Evolutionary conservation across 495 filamentous ascomycete genomes (phyloP), one percentile per base, ranked within the genome.

Genomic region (Beverwykella pulmonaria): DNA sequence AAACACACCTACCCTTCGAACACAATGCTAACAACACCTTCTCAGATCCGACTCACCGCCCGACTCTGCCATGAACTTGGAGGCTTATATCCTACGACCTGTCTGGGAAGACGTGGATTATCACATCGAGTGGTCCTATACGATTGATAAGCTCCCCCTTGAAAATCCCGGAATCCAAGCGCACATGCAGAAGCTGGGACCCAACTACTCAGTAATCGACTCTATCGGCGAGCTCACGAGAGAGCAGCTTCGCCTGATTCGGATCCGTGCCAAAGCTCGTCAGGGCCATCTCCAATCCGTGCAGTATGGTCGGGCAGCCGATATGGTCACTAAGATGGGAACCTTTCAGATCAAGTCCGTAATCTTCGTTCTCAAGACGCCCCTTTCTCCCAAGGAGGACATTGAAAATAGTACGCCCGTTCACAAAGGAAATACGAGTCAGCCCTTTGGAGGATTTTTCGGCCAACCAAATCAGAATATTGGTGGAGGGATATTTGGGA

Each of bases 81-180:
- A 71, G 46, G 69, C 64, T 2, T 68, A 64, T 39, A 54, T 58
- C 41, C 26, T 71, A 1, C 53, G 23, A 4, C 59, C 69, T 15
- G 14, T 46, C 23, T 36, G n/a, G 0, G 55, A 53, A 23, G 49
- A 60, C 10, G 10, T 32, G 26, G 32, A 14, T 1, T 10, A 17
- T 9, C 47, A 17, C 14, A 34, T 68, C 22, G 48, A 60, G 46
- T 67, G 59, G 59, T 52, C 59, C 1, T 52, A 50, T 30, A 53
- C 46, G 20, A 60, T 63, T 6, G 20, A 59, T 5, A 26, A 19
- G 0, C 46, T 71, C 7, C 62, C 63, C 8, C 64, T 71, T 14
- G 20, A 20, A 5, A 22, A 36, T 4, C n/a, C 30, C 3, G 29
- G n/a, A 20, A 59, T 71, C 30, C 14, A 52, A 23, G 41, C 54